These are phyloP conservation scores for Penicillium sp. DNA, from an alignment of 2,329 filamentous ascomycete genomes.

Conservation along the genomic window DNA sequence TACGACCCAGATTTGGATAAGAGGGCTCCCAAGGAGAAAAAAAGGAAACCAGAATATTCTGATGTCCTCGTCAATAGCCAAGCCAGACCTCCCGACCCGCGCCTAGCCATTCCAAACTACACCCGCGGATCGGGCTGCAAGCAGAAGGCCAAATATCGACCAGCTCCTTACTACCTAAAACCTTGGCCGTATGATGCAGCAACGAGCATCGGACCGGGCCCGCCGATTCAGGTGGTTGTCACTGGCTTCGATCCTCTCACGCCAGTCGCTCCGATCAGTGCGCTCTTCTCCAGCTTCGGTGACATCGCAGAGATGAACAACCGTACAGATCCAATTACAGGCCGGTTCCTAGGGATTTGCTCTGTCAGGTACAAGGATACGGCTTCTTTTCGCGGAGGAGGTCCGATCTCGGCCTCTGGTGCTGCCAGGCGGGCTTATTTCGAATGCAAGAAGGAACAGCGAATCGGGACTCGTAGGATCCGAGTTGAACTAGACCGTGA, in stretches of 20 bases:
- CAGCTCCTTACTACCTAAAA: conserved; percentile 76
- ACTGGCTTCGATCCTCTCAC: conserved; percentile 95
- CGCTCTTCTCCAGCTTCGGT: conserved; percentile 47
- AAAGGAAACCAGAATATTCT: conserved; percentile 58
- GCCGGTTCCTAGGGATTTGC: conserved; percentile 91
- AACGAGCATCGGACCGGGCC: conserved; percentile 85
- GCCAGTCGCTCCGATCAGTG: conserved; percentile 60
- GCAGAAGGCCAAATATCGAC: conserved; percentile 71
- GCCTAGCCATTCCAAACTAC: conserved; percentile 70
- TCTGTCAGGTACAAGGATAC: conserved; percentile 86
- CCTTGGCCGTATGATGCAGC: conserved; percentile 80
- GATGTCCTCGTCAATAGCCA: conserved; percentile 60
- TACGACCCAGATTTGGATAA: conserved; percentile 69
- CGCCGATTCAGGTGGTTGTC: conserved; percentile 87
- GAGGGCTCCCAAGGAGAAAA: conserved; percentile 60
- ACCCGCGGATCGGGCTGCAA: conserved; percentile 66
- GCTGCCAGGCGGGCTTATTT: conserved; percentile 79
- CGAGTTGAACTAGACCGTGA: conserved; percentile 89
- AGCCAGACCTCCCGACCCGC: conserved; percentile 74
- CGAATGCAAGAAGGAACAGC: conserved; percentile 74
- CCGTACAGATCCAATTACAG: conserved; percentile 92
- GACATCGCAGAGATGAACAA: conserved; percentile 91
- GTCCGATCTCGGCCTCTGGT: conserved; percentile 70
- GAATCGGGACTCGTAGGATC: conserved; percentile 77
- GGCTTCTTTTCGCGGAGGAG: conserved; percentile 55